phyloP scores from a whole-genome alignment of 345 rosid species.

The Aethionema arabicum region DNA sequence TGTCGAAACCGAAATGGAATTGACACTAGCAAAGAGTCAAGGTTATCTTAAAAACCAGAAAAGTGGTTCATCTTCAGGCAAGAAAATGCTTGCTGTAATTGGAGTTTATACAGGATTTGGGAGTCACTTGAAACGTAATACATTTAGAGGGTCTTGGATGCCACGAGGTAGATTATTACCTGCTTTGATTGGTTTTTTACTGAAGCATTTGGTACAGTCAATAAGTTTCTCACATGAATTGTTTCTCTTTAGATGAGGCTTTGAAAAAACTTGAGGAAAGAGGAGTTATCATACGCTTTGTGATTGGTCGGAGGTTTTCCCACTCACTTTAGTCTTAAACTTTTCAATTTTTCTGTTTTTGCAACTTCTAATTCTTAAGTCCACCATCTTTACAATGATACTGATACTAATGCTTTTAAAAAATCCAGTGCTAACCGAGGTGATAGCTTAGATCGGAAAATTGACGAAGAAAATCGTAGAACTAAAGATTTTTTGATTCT shows the following conservation, averaged over 20 bases:
- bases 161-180: slow-evolving; percentile 52
- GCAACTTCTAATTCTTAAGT: background rate
- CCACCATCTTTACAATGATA: background rate
- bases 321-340: slow-evolving; percentile 22
- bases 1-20: slow-evolving; percentile 80
- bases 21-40: slow-evolving; percentile 82
- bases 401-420: slow-evolving; percentile 26
- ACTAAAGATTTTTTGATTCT: slow-evolving; percentile 86
- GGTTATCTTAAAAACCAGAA: slow-evolving; percentile 56
- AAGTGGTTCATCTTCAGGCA: slow-evolving; percentile 46
- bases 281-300: slow-evolving; percentile 74
- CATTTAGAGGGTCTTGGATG: slow-evolving; percentile 84
- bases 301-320: slow-evolving; percentile 77
- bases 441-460: slow-evolving; percentile 89
- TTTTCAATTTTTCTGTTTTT: background rate
- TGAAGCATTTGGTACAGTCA: background rate
- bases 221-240: background rate
- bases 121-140: slow-evolving; percentile 64
- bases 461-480: slow-evolving; percentile 62
- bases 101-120: slow-evolving; percentile 87
- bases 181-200: background rate
- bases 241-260: slow-evolving; percentile 53
- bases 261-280: slow-evolving; percentile 72
- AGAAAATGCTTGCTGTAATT: slow-evolving; percentile 71
- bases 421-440: slow-evolving; percentile 83